Evolutionary conservation across 2,329 filamentous ascomycete genomes (phyloP), one percentile per base, ranked within the genome.

Genomic region (Fusarium equiseti): DNA sequence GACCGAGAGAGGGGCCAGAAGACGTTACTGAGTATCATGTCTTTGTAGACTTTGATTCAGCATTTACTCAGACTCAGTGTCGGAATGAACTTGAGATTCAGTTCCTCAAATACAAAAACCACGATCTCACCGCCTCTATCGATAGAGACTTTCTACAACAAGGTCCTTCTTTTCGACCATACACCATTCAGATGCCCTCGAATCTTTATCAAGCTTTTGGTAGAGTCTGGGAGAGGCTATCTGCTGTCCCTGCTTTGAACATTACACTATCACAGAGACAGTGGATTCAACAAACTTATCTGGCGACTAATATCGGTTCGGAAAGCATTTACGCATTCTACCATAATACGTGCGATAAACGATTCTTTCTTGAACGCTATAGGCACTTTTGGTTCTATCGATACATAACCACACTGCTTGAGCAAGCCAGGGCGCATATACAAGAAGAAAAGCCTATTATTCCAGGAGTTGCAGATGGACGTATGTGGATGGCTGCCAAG

Each of bases 301-400:
- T 57, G 3, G 54, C 24, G 15, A 57, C 54, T 0, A 57, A 57
- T 3, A 49, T 57, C n/a, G 54, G 24, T 5, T 57, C 54, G 9
- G 54, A 57, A 8, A 57, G 22, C 15, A 57, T 57, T 6, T 57
- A 57, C 15, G 32, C 54, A 24, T 57, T 57, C 10, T 57, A 49
- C 20, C 54, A 57, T 32, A 57, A 57, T 4, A 57, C 54, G 3
- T 57, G 54, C 11, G 31, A 13, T 5, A 57, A 57, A 16, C 12
- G 54, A 12, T 57, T n/a, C 10, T 57, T 11, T 16, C 24, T 57
- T 8, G 54, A 57, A 11, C 54, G 44, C 2, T 57, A 57, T 9
- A 57, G 18, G 24, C 31, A 57, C 44, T 57, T 57, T 6, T 57
- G 54, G 54, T 57, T 49, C 10, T 31, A 29, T 9, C 44, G 18